Evolutionary conservation across 768 basidiomycete species (phyloP), one percentile per base, ranked within the genome.

Genomic region (Boletus bicolor): DNA sequence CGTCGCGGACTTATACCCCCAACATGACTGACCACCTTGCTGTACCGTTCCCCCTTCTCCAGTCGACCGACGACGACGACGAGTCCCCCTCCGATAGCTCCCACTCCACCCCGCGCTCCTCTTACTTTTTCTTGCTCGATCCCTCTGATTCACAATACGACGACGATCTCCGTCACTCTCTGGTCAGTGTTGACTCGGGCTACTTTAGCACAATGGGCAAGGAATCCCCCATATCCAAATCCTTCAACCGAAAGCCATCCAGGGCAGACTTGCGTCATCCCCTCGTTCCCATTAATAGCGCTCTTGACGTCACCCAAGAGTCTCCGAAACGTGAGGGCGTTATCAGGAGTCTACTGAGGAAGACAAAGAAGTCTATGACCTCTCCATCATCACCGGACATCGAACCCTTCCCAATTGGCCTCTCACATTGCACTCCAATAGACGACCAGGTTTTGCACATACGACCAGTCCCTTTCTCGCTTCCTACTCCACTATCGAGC

Each of bases 171-270:
- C 45, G 7, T 36, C 49, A 24, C 42, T 70, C 72, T 19, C 8
- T 65, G 7, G 38, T 44, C 41, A 68, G 72, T 21, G 30, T 67
- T 9, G 71, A 72, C 53, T 73, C 68, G 4, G 68, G 64, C 11
- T 73, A 67, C 63, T 68, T 66, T 10, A 61, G 58, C 56, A 41
- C 37, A 0, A 68, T 72, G 68, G 62, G 57, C 11, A 64, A 62
- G 49, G 62, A 63, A 4, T 61, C 61, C 7, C 57, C 60, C 7
- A 17, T 32, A 17, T 35, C 53, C 44, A 63, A 49, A 8, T 41
- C 49, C 21, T 58, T 54, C 44, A 53, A 48, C 43, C 46, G 50
- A 26, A 67, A 51, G 36, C 32, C 48, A 19, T 60, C 63, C 11
- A 21, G 49, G 1, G 4, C 39, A 14, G 68, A 72, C 24, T 14